These are phyloP conservation scores for Sporothrix pallida DNA, from an alignment of 2,329 filamentous ascomycete genomes.

Conservation along the genomic window DNA sequence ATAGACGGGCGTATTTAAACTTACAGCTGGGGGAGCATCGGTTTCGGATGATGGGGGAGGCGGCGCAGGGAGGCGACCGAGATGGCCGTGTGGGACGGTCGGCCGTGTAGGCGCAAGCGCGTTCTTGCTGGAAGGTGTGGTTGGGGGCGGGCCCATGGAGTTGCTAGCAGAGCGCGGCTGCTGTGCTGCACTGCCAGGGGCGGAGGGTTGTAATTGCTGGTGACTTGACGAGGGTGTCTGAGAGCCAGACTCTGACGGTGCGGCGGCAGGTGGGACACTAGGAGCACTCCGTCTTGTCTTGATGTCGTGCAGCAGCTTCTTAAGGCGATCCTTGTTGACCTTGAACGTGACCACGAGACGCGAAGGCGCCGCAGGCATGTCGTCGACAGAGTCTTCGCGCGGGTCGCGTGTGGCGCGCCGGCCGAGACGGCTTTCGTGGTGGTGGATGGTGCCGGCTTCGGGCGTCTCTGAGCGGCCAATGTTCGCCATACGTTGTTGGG, in stretches of 20 bases:
- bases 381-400: constrained; percentile 60
- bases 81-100: constrained; percentile 54
- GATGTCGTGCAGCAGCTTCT: constrained; percentile 61
- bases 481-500: constrained; percentile 85
- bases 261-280: constrained; percentile 11
- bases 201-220: constrained; percentile 21
- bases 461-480: constrained; percentile 86
- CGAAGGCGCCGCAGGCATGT: constrained; percentile 71
- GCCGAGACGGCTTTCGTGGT: constrained; percentile 75
- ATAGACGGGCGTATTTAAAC: constrained; percentile 41
- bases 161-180: constrained; percentile 56
- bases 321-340: constrained; percentile 73
- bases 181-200: constrained; percentile 39
- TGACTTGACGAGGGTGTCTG: constrained; percentile 48
- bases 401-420: constrained; percentile 64
- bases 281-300: constrained; percentile 36
- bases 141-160: constrained; percentile 61
- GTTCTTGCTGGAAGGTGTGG: constrained; percentile 48
- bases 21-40: constrained; percentile 65
- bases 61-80: constrained; percentile 72
- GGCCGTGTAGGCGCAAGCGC: constrained; percentile 35
- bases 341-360: constrained; percentile 76
- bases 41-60: constrained; percentile 65
- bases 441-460: constrained; percentile 68
- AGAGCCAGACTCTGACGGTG: constrained; percentile 45